A percentile compares a stretch with the other conserved stretches of the same genome.
Evolutionary conservation across 345 rosid species (phyloP).

Genomic region (Hypericum perforatum): DNA sequence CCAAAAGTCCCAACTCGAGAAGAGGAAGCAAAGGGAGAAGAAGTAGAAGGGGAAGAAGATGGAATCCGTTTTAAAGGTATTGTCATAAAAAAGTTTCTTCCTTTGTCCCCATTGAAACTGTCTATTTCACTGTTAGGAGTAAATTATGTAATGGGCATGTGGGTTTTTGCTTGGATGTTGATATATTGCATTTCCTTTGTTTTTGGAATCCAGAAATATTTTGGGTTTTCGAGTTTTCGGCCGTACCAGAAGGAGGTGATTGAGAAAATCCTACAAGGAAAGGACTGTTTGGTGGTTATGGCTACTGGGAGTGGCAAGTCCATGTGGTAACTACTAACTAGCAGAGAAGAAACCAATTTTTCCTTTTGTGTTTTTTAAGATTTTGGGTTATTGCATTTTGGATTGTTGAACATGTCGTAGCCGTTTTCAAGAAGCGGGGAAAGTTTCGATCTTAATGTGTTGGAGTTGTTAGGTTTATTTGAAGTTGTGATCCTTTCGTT

Average conservation of each 20-base stretch:
- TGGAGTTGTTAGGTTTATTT: too few relatives aligned
- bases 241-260: constrained; percentile 38
- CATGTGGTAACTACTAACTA: constrained; percentile 21
- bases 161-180: too few relatives aligned
- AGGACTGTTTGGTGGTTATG: constrained; percentile 38
- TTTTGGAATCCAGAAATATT: constrained; percentile 25
- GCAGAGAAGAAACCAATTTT: not conserved
- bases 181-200: not conserved
- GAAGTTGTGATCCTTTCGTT: too few relatives aligned
- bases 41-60: too few relatives aligned
- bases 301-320: constrained; percentile 50
- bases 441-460: too few relatives aligned
- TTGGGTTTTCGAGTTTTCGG: constrained; percentile 33
- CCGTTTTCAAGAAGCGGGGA: not conserved
- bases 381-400: not conserved
- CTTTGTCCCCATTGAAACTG: too few relatives aligned
- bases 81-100: too few relatives aligned
- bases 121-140: too few relatives aligned
- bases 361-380: not conserved
- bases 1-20: too few relatives aligned
- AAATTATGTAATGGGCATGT: too few relatives aligned
- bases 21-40: too few relatives aligned
- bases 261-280: constrained; percentile 18
- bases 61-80: too few relatives aligned
- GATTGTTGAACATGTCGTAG: not conserved